phyloP scores from a whole-genome alignment of 345 rosid species.

The Melaleuca alternifolia region DNA sequence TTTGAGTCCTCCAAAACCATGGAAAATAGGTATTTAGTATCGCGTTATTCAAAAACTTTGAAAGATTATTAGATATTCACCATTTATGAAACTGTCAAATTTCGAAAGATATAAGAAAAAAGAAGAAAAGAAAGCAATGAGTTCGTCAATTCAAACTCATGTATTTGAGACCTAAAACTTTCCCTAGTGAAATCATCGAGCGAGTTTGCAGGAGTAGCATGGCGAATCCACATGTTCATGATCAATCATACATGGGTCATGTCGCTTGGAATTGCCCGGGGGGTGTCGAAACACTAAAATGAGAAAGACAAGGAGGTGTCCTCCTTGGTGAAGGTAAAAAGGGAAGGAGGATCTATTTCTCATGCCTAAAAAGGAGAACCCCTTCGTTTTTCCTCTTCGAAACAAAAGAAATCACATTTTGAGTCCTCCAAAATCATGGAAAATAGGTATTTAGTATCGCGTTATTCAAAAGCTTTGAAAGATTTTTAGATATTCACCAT shows the following conservation, averaged over 20 bases:
- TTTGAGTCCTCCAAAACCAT: neutral
- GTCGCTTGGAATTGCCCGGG: neutral
- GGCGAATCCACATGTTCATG: neutral
- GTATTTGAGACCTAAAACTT: neutral
- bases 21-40: neutral
- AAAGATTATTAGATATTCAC: neutral
- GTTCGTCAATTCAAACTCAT: neutral
- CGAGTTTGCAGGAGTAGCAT: neutral
- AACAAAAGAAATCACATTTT: neutral
- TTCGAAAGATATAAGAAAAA: neutral
- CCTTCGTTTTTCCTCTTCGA: neutral
- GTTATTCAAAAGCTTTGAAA: neutral
- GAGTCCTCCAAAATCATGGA: neutral
- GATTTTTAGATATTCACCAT: neutral
- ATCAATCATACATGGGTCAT: neutral
- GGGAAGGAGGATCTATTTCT: neutral
- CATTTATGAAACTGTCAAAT: neutral
- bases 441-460: neutral
- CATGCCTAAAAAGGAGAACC: neutral
- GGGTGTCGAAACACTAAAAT: neutral
- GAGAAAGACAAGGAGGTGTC: neutral
- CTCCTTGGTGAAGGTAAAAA: neutral
- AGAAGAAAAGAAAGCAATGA: neutral
- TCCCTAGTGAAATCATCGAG: neutral
- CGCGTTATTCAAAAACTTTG: neutral